Conservation (phyloP, 164 flowering plant species). For the Piper longum region DNA sequence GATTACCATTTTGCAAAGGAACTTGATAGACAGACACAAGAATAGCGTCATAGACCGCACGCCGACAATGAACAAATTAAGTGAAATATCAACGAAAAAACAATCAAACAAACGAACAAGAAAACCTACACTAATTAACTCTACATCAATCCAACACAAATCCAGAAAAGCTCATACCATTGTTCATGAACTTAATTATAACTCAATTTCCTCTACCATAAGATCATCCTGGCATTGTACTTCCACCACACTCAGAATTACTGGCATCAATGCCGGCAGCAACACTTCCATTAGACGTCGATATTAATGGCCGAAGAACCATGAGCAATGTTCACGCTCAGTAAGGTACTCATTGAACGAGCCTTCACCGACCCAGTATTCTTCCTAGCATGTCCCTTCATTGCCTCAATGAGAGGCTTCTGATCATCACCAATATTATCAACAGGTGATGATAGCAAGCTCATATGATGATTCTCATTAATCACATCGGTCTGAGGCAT, state of each 20-base stretch:
- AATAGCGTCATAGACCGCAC: not conserved
- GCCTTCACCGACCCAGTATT: constrained; percentile 70
- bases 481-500: not conserved
- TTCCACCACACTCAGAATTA: too few relatives aligned
- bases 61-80: too few relatives aligned
- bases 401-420: constrained; percentile 1
- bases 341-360: constrained; percentile 58
- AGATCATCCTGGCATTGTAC: too few relatives aligned
- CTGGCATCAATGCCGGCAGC: too few relatives aligned
- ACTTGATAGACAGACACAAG: not conserved
- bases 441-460: not conserved
- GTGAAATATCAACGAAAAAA: not conserved
- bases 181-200: too few relatives aligned
- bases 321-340: constrained; percentile 23
- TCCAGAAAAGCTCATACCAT: too few relatives aligned
- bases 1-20: not conserved
- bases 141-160: too few relatives aligned
- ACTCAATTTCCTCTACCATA: too few relatives aligned
- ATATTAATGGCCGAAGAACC: not conserved
- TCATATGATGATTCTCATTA: not conserved
- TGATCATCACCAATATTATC: not conserved
- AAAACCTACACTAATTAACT: too few relatives aligned
- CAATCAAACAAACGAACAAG: not conserved
- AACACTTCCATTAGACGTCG: too few relatives aligned
- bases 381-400: constrained; percentile 28